Base-by-base conservation (phyloP, 352 stramenopile species). In the Peronospora belbahrii region DNA sequence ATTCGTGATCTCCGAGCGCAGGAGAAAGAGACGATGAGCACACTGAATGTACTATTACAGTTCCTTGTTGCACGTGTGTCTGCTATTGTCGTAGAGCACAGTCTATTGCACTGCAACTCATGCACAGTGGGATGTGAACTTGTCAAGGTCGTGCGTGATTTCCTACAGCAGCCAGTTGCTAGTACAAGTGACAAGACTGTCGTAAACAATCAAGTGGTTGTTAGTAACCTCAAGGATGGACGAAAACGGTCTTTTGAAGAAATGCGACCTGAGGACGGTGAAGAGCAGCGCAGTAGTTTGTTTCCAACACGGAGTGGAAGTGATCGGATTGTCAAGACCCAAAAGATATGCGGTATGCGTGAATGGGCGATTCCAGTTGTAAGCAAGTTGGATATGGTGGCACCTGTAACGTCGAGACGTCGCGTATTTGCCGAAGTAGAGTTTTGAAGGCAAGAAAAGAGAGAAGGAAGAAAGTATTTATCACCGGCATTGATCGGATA, bases 361-460 rank as follows among this genome's bases (percentile, higher is more conserved):
- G 72, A 83, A 37, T 72, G 73, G 42, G 53, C 42, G 13, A 63
- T 77, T 24, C 65, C 69, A 19, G 52, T 54, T 27, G 60, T 82
- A 7, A 56, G 49, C 14, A 83, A 75, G 48, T 44, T 82, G 4
- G 59, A 62, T 4, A 50, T 59, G 24, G 51, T 57, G 28, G 55
- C 62, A 7, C 49, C 70, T 2, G 57, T 86, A 40, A 51, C 76
- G 14, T 73, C 69, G 0, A 52, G 79, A 9, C 66, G 75, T 15
- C 65, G 79, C 27, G 79, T 90, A 23, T 90, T 88, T 43, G 76
- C 79, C 5, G 76, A 90, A 39, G 79, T 90, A 35, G 74, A 90
- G 52, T 85, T 90, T 45, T 74, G 43, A 74, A 32, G 10, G 13
- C 31, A 13, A 25, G 13, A 32, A 42, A 6, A 31, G n/a, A 31